These are phyloP conservation scores for Cystobasidium pallidum DNA, from an alignment of 1,284 basidiomycete species.

Conservation along the genomic window DNA sequence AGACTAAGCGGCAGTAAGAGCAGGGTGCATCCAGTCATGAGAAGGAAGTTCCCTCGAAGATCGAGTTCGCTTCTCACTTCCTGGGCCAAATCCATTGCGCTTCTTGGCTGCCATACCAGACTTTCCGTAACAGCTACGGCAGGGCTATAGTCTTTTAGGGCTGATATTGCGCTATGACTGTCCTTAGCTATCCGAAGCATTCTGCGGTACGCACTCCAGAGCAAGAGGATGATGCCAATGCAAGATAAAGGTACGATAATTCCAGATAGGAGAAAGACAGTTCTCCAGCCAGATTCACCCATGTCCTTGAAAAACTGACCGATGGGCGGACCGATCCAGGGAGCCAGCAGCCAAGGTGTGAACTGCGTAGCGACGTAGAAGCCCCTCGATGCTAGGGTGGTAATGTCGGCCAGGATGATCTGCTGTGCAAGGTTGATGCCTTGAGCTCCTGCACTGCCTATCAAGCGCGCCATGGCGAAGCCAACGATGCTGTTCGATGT, in stretches of 20 bases:
- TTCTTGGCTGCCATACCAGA: slow-evolving; percentile 36
- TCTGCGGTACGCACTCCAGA: slow-evolving; percentile 27
- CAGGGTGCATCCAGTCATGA: slow-evolving; percentile 51
- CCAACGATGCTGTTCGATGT: slow-evolving; percentile 47
- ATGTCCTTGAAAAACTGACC: slow-evolving; percentile 50
- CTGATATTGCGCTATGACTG: slow-evolving; percentile 7
- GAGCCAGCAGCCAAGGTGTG: slow-evolving; percentile 53
- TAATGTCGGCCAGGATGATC: slow-evolving; percentile 54
- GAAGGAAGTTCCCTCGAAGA: slow-evolving; percentile 49
- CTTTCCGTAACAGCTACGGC: slow-evolving; percentile 9
- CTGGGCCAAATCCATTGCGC: slow-evolving; percentile 14
- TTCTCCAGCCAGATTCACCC: slow-evolving; percentile 53
- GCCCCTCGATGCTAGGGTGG: slow-evolving; percentile 52
- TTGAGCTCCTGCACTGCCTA: slow-evolving; percentile 52
- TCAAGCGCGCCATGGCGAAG: slow-evolving; percentile 49
- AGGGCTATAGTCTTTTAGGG: slow-evolving; percentile 27
- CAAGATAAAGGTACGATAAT: slow-evolving; percentile 52
- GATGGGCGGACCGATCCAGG: slow-evolving; percentile 53
- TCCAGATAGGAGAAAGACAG: slow-evolving; percentile 52
- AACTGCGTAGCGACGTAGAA: slow-evolving; percentile 53
- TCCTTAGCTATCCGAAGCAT: slow-evolving; percentile 7
- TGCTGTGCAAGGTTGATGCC: slow-evolving; percentile 54
- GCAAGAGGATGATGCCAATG: slow-evolving; percentile 28
- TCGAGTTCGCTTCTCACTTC: slow-evolving; percentile 49
- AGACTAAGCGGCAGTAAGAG: slow-evolving; percentile 52